Conservation (phyloP, 2,329 filamentous ascomycete species). For the Cylindrodendrum hubeiense region DNA sequence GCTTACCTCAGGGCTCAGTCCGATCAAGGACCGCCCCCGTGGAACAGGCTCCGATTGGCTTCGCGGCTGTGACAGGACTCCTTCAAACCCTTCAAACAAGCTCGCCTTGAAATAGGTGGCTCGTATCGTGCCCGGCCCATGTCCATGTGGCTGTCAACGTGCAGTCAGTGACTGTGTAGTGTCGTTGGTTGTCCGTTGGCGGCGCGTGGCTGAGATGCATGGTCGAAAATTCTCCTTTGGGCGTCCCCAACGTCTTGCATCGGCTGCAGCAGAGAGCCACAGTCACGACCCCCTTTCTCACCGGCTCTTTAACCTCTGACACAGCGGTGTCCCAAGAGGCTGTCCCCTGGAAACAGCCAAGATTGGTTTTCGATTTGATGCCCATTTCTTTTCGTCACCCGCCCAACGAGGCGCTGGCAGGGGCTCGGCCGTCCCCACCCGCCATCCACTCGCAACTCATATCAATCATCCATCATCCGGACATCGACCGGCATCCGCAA, state of each 20-base stretch:
- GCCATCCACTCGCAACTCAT: constrained; percentile 11
- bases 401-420: constrained; percentile 9
- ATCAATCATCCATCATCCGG: constrained; percentile 13
- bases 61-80: constrained; percentile 17
- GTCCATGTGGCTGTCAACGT: constrained; percentile 23
- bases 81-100: constrained; percentile 17
- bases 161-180: background rate
- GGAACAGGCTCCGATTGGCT: constrained; percentile 44
- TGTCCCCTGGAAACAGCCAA: background rate
- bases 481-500: constrained; percentile 35
- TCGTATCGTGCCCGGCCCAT: constrained; percentile 18
- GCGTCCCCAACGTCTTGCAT: constrained; percentile 8
- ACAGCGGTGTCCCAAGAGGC: constrained; percentile 1
- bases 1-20: constrained; percentile 33
- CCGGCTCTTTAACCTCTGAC: constrained; percentile 25
- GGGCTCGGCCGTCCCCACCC: constrained; percentile 4
- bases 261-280: constrained; percentile 7
- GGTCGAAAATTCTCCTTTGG: constrained; percentile 25
- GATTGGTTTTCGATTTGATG: constrained; percentile 19
- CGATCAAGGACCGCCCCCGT: constrained; percentile 38
- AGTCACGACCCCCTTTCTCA: constrained; percentile 9
- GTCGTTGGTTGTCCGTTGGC: background rate
- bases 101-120: constrained; percentile 9
- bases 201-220: constrained; percentile 20
- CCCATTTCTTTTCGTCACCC: constrained; percentile 3